phyloP scores from a whole-genome alignment of 768 basidiomycete species.

The Leccinellum luteum region DNA sequence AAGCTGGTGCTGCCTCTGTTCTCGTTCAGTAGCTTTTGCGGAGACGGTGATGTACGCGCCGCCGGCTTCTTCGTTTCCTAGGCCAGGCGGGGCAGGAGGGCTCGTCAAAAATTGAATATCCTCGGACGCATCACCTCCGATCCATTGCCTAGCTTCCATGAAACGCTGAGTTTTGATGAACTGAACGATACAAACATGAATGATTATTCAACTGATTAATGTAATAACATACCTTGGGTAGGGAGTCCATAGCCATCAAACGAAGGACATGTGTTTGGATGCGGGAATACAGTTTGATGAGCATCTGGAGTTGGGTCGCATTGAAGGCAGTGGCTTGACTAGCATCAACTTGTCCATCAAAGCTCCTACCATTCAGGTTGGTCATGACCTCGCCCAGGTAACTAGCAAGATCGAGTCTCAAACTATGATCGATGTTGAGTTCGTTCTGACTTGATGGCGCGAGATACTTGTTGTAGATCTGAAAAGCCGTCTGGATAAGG shows the following conservation, averaged over 20 bases:
- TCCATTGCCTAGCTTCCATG: conserved; percentile 74
- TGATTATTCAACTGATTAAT: conserved; percentile 4
- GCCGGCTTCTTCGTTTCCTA: conserved; percentile 67
- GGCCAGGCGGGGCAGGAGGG: conserved; percentile 69
- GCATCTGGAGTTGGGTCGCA: conserved; percentile 91
- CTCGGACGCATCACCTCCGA: conserved; percentile 70
- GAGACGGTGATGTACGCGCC: conserved; percentile 87
- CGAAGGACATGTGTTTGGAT: conserved; percentile 98
- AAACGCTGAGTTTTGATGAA: conserved; percentile 88
- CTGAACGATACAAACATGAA: conserved; percentile 36
- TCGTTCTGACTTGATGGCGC: conserved; percentile 95
- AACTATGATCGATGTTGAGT: conserved; percentile 96
- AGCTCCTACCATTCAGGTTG: conserved; percentile 68
- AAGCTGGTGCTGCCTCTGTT: conserved; percentile 31
- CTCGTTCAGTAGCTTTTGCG: conserved; percentile 72
- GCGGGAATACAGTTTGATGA: conserved; percentile 91
- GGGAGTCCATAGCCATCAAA: conserved; percentile 96
- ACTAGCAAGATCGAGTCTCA: conserved; percentile 90
- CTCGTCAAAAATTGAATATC: conserved; percentile 55
- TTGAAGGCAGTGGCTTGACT: conserved; percentile 83
- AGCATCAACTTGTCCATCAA: conserved; percentile 78
- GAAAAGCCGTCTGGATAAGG: conserved; percentile 90
- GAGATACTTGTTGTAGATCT: conserved; percentile 92
- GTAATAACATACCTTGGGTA: conserved; percentile 74
- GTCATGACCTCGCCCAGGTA: conserved; percentile 91